Evolutionary conservation across 257 asterid species (phyloP).

Genomic region (Solanum dulcamara): DNA sequence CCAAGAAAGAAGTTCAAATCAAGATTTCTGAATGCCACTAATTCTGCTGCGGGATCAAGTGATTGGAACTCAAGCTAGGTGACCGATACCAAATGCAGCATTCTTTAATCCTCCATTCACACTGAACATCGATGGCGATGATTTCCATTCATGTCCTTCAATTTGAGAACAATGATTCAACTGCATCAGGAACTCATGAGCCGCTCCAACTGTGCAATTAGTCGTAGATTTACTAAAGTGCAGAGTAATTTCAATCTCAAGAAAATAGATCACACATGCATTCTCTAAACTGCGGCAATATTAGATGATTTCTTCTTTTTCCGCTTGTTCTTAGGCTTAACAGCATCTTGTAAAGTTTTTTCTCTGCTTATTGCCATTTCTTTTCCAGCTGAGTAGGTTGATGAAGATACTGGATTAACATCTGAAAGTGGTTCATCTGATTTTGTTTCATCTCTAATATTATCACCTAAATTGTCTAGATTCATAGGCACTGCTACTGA

Average conservation of each 20-base stretch:
- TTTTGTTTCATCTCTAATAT: constrained; percentile 3
- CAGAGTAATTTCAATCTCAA: background rate
- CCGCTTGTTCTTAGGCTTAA: constrained; percentile 72
- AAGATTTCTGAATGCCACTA: background rate
- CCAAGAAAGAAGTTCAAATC: too few relatives aligned
- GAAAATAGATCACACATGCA: background rate
- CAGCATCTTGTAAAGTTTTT: constrained; percentile 68
- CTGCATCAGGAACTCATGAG: background rate
- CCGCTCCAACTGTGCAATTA: background rate
- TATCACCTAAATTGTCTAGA: constrained; percentile 18
- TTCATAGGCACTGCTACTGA: constrained; percentile 17
- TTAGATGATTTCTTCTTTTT: constrained; percentile 34
- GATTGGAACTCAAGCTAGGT: background rate
- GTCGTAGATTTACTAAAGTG: background rate
- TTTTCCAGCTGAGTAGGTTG: constrained; percentile 14
- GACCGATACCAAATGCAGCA: background rate
- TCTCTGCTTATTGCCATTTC: constrained; percentile 11
- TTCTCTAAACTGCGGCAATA: constrained; percentile 25
- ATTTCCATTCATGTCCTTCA: background rate
- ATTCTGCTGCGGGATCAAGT: background rate
- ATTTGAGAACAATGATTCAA: background rate
- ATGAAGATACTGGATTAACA: constrained; percentile 20
- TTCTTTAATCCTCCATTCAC: background rate
- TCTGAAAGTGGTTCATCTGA: constrained; percentile 7
- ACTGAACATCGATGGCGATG: background rate